Evolutionary conservation across 1,284 basidiomycete genomes (phyloP).

Genomic region (Rugosomyces carneus): DNA sequence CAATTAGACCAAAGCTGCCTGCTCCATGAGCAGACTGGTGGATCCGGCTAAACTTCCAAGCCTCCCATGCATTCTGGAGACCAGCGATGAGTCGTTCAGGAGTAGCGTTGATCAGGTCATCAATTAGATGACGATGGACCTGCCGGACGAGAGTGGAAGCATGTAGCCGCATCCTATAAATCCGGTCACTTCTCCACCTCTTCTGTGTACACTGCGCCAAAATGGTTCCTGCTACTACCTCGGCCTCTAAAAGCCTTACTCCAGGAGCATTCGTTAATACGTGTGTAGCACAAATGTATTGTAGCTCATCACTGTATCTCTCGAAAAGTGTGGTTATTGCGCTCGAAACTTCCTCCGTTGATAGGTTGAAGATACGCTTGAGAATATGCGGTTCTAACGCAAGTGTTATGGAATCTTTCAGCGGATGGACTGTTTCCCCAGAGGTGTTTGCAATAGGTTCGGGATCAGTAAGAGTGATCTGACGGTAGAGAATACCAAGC

Average conservation of each 20-base stretch:
- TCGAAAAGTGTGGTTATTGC: conserved; percentile 38
- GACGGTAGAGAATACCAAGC: conserved; percentile 62
- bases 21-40: conserved; percentile 45
- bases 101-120: conserved; percentile 21
- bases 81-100: conserved; percentile 31
- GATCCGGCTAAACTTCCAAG: conserved; percentile 52
- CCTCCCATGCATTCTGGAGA: conserved; percentile 53
- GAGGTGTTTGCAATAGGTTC: conserved; percentile 19
- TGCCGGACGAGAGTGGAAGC: conserved; percentile 48
- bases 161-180: conserved; percentile 59
- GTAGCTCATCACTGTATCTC: conserved; percentile 56
- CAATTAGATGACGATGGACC: conserved; percentile 39
- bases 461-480: conserved; percentile 43
- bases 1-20: conserved; percentile 64
- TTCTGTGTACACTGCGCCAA: conserved; percentile 57
- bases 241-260: conserved; percentile 58
- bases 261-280: conserved; percentile 55
- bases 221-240: conserved; percentile 69
- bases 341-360: conserved; percentile 25
- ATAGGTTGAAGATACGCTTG: conserved; percentile 25
- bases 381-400: conserved; percentile 37
- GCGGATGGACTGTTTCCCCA: conserved; percentile 15
- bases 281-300: conserved; percentile 65
- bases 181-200: conserved; percentile 53
- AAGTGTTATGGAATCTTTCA: conserved; percentile 44